phyloP scores from a whole-genome alignment of 176 grass and related monocot genomes.

The Puccinellia tenuiflora region DNA sequence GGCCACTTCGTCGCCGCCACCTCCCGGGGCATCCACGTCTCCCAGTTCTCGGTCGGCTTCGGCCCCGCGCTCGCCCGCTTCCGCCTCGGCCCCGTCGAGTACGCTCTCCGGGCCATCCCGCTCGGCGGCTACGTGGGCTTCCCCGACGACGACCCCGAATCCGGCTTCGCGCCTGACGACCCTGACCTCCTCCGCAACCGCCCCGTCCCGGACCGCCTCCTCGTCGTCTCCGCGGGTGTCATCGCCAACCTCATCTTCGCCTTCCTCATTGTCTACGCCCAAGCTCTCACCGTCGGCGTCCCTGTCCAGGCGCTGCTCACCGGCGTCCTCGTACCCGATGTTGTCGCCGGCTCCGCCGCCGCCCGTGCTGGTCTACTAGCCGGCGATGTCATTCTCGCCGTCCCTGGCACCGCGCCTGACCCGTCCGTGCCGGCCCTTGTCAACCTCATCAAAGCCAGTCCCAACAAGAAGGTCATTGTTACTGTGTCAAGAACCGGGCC shows the following conservation, averaged over 20 bases:
- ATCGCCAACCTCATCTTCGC: conserved; percentile 82
- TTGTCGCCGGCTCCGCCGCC: conserved; percentile 62
- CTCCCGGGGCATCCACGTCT: conserved; percentile 82
- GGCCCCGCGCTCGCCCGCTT: conserved; percentile 78
- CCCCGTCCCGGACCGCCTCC: conserved; percentile 73
- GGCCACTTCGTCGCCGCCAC: conserved; percentile 83
- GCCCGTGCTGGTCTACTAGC: conserved; percentile 56
- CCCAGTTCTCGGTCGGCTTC: conserved; percentile 90
- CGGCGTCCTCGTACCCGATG: conserved; percentile 77
- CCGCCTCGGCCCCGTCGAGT: conserved; percentile 69
- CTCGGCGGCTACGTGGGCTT: conserved; percentile 95
- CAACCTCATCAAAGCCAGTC: conserved; percentile 61
- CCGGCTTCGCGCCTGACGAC: conserved; percentile 62
- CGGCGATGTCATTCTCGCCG: conserved; percentile 76
- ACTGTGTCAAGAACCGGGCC: conserved; percentile 41
- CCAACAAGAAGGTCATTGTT: conserved; percentile 55
- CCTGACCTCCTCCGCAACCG: conserved; percentile 91
- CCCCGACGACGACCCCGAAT: conserved; percentile 94
- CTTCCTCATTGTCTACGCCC: conserved; percentile 71
- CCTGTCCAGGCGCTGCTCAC: conserved; percentile 70
- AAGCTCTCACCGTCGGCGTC: conserved; percentile 79
- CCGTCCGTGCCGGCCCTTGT: conserved; percentile 68
- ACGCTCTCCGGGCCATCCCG: conserved; percentile 83
- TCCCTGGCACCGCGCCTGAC: conserved; percentile 40
- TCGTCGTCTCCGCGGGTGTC: conserved; percentile 88